Conservation (phyloP, 371 early-diverging fungal species). For the Zopfochytrium polystomum region DNA sequence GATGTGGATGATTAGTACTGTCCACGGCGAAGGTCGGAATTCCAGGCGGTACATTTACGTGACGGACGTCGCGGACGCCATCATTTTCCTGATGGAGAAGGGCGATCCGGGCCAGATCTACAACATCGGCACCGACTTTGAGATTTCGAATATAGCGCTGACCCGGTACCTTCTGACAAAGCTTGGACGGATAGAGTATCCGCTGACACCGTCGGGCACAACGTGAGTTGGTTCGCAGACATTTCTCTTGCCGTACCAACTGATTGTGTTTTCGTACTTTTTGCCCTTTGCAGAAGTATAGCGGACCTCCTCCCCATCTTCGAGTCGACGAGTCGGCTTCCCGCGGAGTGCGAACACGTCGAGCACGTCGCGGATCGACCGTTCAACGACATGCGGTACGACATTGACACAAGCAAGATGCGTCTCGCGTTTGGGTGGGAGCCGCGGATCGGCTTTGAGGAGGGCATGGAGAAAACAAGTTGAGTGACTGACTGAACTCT, state of each 20-base stretch:
- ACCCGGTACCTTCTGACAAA: constrained; percentile 56
- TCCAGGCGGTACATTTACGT: constrained; percentile 78
- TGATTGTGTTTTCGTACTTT: too few species aligned
- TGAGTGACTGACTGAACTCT: constrained; percentile 1
- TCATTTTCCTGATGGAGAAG: constrained; percentile 67
- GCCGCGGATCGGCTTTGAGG: constrained; percentile 62
- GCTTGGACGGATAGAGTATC: constrained; percentile 13
- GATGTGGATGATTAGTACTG: constrained; percentile 42
- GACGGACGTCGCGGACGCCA: constrained; percentile 71
- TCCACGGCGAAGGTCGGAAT: constrained; percentile 80
- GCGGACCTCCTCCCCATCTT: background rate
- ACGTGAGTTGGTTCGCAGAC: background rate
- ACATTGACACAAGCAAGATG: constrained; percentile 70
- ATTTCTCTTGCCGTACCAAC: background rate
- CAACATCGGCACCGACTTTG: constrained; percentile 77
- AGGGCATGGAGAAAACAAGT: constrained; percentile 72
- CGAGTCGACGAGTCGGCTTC: background rate
- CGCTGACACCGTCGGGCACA: background rate
- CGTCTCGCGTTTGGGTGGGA: constrained; percentile 66
- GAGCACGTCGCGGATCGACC: constrained; percentile 76
- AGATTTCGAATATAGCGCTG: constrained; percentile 71
- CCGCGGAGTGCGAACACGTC: constrained; percentile 34
- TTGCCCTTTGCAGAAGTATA: background rate
- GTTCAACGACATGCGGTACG: constrained; percentile 79
- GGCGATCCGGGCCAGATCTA: constrained; percentile 71